Evolutionary conservation across 257 asterid genomes (phyloP).

Genomic region (Solanum clarkiae): DNA sequence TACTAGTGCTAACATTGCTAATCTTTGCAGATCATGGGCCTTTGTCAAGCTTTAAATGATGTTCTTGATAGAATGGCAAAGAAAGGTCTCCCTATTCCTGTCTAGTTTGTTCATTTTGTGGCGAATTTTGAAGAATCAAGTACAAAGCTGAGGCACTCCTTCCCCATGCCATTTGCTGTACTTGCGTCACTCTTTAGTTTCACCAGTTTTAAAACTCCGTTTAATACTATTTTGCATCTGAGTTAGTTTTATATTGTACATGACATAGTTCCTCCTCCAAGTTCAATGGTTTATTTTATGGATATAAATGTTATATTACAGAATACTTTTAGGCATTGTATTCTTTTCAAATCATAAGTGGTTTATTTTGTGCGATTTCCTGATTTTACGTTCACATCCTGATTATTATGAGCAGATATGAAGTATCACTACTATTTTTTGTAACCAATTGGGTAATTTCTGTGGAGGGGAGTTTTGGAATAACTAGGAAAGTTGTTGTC

Average conservation of each 20-base stretch:
- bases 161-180: neutral
- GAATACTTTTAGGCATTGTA: neutral
- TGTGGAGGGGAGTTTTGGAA: no score
- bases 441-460: neutral
- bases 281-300: neutral
- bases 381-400: neutral
- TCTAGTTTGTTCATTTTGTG: conserved; percentile 14
- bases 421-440: neutral
- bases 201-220: neutral
- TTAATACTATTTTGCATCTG: neutral
- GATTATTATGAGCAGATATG: neutral
- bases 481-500: no score
- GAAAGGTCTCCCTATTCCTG: conserved; percentile 83
- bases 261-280: neutral
- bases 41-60: conserved; percentile 91
- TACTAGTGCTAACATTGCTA: neutral
- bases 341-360: neutral
- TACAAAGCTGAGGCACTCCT: neutral
- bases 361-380: neutral
- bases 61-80: conserved; percentile 92
- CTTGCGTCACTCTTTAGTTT: neutral
- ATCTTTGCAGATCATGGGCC: conserved; percentile 63
- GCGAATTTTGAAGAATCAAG: neutral
- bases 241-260: neutral
- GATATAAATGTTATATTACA: neutral